A percentile compares a stretch with the other conserved stretches of the same genome.
Conservation (phyloP, 202 grass and related monocot genomes). For the Schoenoplectus tabernaemontani region DNA sequence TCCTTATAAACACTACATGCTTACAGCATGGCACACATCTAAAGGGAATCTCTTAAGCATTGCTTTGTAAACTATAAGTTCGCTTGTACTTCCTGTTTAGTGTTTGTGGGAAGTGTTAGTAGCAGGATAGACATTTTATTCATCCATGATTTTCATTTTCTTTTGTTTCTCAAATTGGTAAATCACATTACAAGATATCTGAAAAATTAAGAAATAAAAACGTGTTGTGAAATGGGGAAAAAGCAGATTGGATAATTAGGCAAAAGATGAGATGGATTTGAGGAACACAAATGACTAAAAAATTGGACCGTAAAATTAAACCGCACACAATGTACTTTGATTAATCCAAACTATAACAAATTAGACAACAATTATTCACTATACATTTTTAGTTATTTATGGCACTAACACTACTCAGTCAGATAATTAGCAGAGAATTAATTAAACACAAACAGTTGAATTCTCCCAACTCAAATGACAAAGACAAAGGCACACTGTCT, state of each 20-base stretch:
- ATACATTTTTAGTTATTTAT: neutral
- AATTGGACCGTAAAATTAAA: neutral
- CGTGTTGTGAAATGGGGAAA: neutral
- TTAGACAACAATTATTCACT: neutral
- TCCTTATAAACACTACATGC: constrained; percentile 17
- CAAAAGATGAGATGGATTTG: neutral
- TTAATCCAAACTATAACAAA: neutral
- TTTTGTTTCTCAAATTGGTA: neutral
- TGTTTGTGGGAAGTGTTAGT: neutral
- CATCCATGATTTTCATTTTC: too few species aligned
- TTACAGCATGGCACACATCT: neutral
- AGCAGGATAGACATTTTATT: neutral
- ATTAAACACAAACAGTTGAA: neutral
- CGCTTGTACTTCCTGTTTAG: constrained; percentile 9
- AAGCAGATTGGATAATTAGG: neutral
- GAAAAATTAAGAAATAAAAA: neutral
- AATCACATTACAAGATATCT: neutral
- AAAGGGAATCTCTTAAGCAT: constrained; percentile 18
- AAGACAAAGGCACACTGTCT: neutral
- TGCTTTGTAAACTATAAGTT: neutral
- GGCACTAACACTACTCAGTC: neutral
- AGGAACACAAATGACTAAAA: neutral
- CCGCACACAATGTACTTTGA: neutral
- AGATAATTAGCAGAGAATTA: neutral
- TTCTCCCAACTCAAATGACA: neutral